These are phyloP conservation scores for Cymbopogon flexuosus DNA, from an alignment of 202 grass and related monocot genomes.

Conservation along the genomic window DNA sequence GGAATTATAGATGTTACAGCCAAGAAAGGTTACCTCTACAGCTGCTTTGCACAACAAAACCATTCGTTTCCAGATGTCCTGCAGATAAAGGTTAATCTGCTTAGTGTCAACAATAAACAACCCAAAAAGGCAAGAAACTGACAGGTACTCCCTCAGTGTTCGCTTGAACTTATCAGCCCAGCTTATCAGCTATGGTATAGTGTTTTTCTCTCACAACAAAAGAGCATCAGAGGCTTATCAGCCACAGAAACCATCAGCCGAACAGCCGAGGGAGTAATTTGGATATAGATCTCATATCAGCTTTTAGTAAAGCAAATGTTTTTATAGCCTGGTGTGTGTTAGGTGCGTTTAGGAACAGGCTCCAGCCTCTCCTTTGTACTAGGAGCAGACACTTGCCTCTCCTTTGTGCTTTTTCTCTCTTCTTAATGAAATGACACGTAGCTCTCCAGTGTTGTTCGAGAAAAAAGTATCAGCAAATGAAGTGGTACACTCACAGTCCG, in stretches of 20 bases:
- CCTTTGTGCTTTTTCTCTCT: not conserved
- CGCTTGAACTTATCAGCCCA: too few relatives aligned
- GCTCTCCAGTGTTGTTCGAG: not conserved
- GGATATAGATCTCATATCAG: slow-evolving; percentile 19
- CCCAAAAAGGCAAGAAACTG: slow-evolving; percentile 1
- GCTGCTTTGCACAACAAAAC: slow-evolving; percentile 87
- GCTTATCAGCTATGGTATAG: too few relatives aligned
- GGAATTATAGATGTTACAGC: not conserved
- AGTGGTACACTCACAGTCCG: slow-evolving; percentile 50
- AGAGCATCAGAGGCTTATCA: too few relatives aligned
- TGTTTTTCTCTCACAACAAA: too few relatives aligned
- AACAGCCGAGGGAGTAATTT: not conserved
- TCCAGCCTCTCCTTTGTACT: not conserved
- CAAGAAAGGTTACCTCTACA: slow-evolving; percentile 66
- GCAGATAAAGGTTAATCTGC: slow-evolving; percentile 34
- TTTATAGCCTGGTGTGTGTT: not conserved
- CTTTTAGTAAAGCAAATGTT: not conserved
- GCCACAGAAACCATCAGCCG: too few relatives aligned
- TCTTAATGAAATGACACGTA: not conserved
- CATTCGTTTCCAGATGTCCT: slow-evolving; percentile 92
- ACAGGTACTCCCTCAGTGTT: not conserved
- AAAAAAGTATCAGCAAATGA: slow-evolving; percentile 8
- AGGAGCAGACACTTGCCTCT: not conserved
- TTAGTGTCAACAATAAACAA: slow-evolving; percentile 31
- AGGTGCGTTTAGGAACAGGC: not conserved